phyloP scores from a whole-genome alignment of 2,329 filamentous ascomycete genomes.

The Fusarium nodosum region DNA sequence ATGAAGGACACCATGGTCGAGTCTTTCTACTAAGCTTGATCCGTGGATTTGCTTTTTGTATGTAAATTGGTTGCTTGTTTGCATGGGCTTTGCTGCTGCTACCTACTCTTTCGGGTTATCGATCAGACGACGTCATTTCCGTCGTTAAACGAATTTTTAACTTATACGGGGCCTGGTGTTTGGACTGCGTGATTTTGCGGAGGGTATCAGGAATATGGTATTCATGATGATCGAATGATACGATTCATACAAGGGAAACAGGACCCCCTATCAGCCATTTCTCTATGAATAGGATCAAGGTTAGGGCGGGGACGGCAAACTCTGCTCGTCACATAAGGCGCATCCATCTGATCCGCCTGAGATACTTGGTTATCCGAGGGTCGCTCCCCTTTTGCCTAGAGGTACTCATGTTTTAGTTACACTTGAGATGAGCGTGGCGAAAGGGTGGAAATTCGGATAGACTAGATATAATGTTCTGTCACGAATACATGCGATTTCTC shows the following conservation, averaged over 20 bases:
- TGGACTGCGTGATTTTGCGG: conserved; percentile 35
- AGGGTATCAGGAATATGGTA: conserved; percentile 34
- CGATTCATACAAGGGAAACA: conserved; percentile 10
- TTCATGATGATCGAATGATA: conserved; percentile 39
- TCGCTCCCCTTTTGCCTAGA: conserved; percentile 17
- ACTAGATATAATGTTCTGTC: conserved; percentile 20
- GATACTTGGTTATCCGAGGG: conserved; percentile 32
- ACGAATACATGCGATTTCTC: conserved; percentile 1
- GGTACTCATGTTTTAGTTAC: neutral
- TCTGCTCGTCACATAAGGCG: conserved; percentile 15
- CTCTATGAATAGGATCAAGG: conserved; percentile 1
- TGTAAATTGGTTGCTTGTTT: conserved; percentile 15
- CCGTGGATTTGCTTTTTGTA: conserved; percentile 18
- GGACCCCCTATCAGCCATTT: conserved; percentile 15
- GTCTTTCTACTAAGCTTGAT: conserved; percentile 85
- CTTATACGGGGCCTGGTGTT: conserved; percentile 45
- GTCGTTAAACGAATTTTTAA: conserved; percentile 24
- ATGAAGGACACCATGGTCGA: conserved; percentile 99
- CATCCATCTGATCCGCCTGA: conserved; percentile 11
- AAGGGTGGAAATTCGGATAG: conserved; percentile 26
- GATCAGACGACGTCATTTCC: conserved; percentile 27
- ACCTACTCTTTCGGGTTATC: conserved; percentile 27
- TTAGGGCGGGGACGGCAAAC: conserved; percentile 3
- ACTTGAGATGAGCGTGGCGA: conserved; percentile 15
- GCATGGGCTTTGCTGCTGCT: conserved; percentile 29